Evolutionary conservation across 306 rosid genomes (phyloP).

Genomic region (apple (Malus domestica)): ASM211411v1 NC_041790.1:37278501-37279000

Average conservation of each 20-base stretch:
- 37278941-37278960: conserved; percentile 29
- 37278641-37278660: conserved; percentile 30
- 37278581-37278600: conserved; percentile 32
- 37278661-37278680: conserved; percentile 20
- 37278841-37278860: conserved; percentile 34
- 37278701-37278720: neutral
- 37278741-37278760: conserved; percentile 22
- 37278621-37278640: conserved; percentile 18
- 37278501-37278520: neutral
- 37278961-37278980: conserved; percentile 25
- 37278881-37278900: conserved; percentile 24
- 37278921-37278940: conserved; percentile 10
- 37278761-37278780: conserved; percentile 22
- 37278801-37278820: conserved; percentile 29
- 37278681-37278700: neutral
- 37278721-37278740: neutral
- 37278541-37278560: conserved; percentile 10
- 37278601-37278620: conserved; percentile 32
- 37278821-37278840: conserved; percentile 26
- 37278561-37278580: conserved; percentile 42
- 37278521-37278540: neutral
- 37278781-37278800: conserved; percentile 30
- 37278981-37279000: conserved; percentile 34
- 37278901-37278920: conserved; percentile 38
- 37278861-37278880: conserved; percentile 29